Conservation (phyloP, 352 stramenopile genomes). For the Phytophthora boehmeriae region DNA sequence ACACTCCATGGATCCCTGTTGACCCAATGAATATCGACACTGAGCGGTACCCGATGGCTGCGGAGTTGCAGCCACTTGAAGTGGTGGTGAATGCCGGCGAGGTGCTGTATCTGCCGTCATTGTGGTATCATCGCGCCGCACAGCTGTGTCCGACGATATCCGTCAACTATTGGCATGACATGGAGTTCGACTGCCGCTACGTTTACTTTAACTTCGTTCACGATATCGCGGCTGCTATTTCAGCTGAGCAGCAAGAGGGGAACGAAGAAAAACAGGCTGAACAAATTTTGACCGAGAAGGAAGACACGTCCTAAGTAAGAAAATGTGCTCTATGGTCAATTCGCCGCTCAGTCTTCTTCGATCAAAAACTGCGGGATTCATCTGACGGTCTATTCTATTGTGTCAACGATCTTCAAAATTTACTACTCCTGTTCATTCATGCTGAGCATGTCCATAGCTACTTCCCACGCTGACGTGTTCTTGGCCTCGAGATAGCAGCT, state of each 20-base stretch:
- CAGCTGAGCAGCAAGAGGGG: constrained; percentile 13
- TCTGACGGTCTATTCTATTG: too few species aligned
- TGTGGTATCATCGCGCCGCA: constrained; percentile 88
- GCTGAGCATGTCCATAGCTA: constrained; percentile 33
- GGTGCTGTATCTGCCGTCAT: constrained; percentile 75
- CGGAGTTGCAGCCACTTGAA: constrained; percentile 58
- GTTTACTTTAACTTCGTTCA: constrained; percentile 89
- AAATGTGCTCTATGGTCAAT: too few species aligned
- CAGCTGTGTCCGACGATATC: constrained; percentile 79
- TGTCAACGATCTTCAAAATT: too few species aligned
- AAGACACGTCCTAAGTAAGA: too few species aligned
- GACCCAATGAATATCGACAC: constrained; percentile 72
- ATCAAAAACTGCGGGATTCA: too few species aligned
- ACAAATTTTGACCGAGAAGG: too few species aligned
- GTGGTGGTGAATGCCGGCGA: constrained; percentile 75
- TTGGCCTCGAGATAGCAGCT: constrained; percentile 55
- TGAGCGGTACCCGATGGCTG: constrained; percentile 56
- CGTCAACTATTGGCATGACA: constrained; percentile 92
- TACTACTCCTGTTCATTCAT: too few species aligned
- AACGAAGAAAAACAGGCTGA: constrained; percentile 5
- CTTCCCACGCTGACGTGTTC: constrained; percentile 42
- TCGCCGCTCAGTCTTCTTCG: too few species aligned
- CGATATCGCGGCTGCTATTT: constrained; percentile 40
- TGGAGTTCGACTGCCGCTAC: constrained; percentile 88
- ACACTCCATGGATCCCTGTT: constrained; percentile 84